phyloP scores from a whole-genome alignment of 2,329 filamentous ascomycete genomes.

The Colletotrichum orchidophilum region DNA sequence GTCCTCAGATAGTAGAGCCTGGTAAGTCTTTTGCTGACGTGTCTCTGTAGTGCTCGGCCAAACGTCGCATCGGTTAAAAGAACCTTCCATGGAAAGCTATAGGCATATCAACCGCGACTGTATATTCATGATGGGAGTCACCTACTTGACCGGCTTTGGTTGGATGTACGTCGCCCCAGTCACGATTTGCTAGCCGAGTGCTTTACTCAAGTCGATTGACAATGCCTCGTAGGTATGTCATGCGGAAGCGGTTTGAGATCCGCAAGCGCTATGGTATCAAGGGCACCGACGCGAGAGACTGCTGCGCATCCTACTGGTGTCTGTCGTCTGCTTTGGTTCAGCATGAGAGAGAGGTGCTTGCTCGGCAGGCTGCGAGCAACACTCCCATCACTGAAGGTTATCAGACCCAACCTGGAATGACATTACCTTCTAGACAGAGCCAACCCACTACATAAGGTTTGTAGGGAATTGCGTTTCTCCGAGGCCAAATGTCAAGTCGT shows the following conservation, averaged over 20 bases:
- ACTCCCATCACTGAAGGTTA: background rate
- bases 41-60: background rate
- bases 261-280: constrained; percentile 3
- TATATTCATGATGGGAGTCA: background rate
- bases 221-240: background rate
- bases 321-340: background rate
- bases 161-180: background rate
- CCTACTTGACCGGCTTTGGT: background rate
- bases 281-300: constrained; percentile 4
- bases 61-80: background rate
- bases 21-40: background rate
- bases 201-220: background rate
- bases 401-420: background rate
- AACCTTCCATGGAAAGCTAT: background rate
- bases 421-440: background rate
- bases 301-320: background rate
- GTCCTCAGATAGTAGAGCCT: background rate
- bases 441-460: background rate
- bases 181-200: too few species aligned
- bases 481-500: too few species aligned
- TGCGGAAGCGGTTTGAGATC: constrained; percentile 4
- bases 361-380: background rate
- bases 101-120: background rate
- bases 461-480: too few species aligned
- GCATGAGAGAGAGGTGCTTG: constrained; percentile 6